Percentiles rank a stretch among this genome's conserved stretches.
phyloP scores from a whole-genome alignment of 2,329 filamentous ascomycete species.

The Aspergillus pseudoglaucus region DNA sequence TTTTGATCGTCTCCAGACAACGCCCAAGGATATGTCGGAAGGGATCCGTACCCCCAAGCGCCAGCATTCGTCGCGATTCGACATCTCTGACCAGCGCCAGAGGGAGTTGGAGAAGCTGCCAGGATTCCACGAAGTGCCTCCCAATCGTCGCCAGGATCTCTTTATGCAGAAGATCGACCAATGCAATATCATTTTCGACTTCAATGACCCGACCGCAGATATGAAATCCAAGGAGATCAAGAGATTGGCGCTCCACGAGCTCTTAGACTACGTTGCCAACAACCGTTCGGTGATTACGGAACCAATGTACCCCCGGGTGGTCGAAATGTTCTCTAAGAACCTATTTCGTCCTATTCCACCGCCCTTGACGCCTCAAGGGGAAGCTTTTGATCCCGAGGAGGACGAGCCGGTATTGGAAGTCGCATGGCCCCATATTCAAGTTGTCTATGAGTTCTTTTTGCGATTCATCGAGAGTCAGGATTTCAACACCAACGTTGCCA shows the following conservation, averaged over 20 bases:
- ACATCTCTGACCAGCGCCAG: conserved; percentile 84
- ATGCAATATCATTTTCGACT: conserved; percentile 99
- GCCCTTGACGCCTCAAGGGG: conserved; percentile 93
- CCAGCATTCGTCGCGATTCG: conserved; percentile 95
- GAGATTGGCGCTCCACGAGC: conserved; percentile 85
- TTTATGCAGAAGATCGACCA: conserved; percentile 99
- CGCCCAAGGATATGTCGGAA: conserved; percentile 93
- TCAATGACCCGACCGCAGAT: conserved; percentile 94
- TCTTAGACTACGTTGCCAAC: conserved; percentile 96
- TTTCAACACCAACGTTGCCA: conserved; percentile 99
- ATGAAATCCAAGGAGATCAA: conserved; percentile 99
- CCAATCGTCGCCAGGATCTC: conserved; percentile 86
- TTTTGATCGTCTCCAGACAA: conserved; percentile 83
- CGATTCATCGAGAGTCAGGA: conserved; percentile 99
- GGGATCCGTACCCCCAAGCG: conserved; percentile 91
- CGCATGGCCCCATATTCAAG: conserved; percentile 98
- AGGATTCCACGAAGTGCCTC: conserved; percentile 94
- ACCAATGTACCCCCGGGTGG: conserved; percentile 96
- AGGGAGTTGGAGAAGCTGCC: conserved; percentile 94
- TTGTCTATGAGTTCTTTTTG: conserved; percentile 98
- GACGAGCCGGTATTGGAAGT: conserved; percentile 97
- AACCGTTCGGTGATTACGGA: conserved; percentile 98
- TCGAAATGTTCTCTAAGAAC: conserved; percentile 99
- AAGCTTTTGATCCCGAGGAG: conserved; percentile 97
- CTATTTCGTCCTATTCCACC: conserved; percentile 94